phyloP scores from a whole-genome alignment of 2,329 filamentous ascomycete species.

The Westerdykella aurantiaca region DNA sequence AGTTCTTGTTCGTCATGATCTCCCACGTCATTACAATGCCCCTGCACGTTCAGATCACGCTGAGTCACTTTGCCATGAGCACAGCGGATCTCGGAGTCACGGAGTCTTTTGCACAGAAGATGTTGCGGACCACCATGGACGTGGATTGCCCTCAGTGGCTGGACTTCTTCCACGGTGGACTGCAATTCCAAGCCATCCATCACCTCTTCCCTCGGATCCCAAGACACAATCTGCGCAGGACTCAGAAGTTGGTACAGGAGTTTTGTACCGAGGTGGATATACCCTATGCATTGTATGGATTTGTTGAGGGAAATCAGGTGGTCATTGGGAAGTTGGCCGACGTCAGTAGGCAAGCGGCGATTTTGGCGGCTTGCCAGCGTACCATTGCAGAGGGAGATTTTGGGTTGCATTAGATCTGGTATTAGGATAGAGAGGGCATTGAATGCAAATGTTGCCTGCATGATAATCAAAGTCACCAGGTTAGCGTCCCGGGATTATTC shows the following conservation, averaged over 20 bases:
- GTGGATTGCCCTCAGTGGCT: conserved; percentile 67
- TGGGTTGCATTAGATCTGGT: conserved; percentile 17
- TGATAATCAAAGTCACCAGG: too few species aligned
- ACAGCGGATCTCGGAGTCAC: conserved; percentile 58
- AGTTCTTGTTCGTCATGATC: conserved; percentile 58
- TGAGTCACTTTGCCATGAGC: conserved; percentile 68
- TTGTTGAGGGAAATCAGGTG: conserved; percentile 57
- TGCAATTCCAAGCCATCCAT: conserved; percentile 69
- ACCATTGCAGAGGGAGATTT: conserved; percentile 35
- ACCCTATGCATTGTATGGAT: conserved; percentile 57
- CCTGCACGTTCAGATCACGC: conserved; percentile 65
- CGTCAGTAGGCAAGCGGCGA: conserved; percentile 55
- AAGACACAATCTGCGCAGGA: conserved; percentile 59
- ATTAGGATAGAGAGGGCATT: neutral
- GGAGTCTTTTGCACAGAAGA: conserved; percentile 64
- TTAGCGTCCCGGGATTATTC: too few species aligned
- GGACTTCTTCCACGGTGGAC: conserved; percentile 65
- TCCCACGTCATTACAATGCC: conserved; percentile 62
- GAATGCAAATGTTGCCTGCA: too few species aligned
- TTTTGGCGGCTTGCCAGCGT: conserved; percentile 52
- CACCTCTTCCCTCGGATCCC: conserved; percentile 65
- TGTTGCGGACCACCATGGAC: conserved; percentile 68
- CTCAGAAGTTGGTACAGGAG: conserved; percentile 55
- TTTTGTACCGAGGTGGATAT: conserved; percentile 62
- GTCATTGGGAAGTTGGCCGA: conserved; percentile 52